Evolutionary conservation across 2,329 filamentous ascomycete species (phyloP), one percentile per base, ranked within the genome.

Genomic region (Alternaria infectoria): DNA sequence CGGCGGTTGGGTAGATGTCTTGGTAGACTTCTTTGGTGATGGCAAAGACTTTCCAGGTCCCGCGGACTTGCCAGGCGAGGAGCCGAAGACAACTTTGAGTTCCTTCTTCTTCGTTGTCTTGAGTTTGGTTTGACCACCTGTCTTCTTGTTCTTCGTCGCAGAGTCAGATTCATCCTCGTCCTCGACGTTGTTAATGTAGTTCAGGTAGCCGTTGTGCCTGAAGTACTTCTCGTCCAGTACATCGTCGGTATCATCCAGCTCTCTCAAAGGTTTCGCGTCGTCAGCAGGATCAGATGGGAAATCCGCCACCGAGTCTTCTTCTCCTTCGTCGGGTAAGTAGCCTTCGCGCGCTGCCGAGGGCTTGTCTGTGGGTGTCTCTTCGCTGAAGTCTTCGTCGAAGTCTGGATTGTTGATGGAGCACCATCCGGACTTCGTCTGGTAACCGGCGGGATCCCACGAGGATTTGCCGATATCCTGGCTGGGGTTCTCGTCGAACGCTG

Each of bases 191-290:
- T 36, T 54, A 26, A 57, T 19, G 44, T 54, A 28, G 6, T 54
- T 17, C 11, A 61, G 15, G 43, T 64, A 64, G n/a, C 32, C 40
- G 19, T 54, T 56, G 19, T 57, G 47, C 6, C 36, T 58, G 30
- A 61, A 61, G n/a, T 64, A 64, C 32, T 55, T 61, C 6, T 28
- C 52, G 11, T 63, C 46, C 6, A 56, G n/a, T 32, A 5, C 15
- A 19, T 57, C 9, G 5, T 19, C 6, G 9, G 9, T 40, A 13
- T 57, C 46, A 3, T 45, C 13, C 10, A 6, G 17, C 11, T 47
- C 19, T 9, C 45, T 25, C 36, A 11, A 15, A 43, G 15, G 10
- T 2, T 26, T 11, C 10, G 17, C 21, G 9, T 19, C 21, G 6
- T 43, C 19, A 8, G n/a, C 6, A 11, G 21, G n/a, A 21, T 12